Percentiles rank a stretch among this genome's conserved stretches.
Conservation (phyloP, 1,139 yeast genomes). For the Geotrichum cucujoidarum region DNA sequence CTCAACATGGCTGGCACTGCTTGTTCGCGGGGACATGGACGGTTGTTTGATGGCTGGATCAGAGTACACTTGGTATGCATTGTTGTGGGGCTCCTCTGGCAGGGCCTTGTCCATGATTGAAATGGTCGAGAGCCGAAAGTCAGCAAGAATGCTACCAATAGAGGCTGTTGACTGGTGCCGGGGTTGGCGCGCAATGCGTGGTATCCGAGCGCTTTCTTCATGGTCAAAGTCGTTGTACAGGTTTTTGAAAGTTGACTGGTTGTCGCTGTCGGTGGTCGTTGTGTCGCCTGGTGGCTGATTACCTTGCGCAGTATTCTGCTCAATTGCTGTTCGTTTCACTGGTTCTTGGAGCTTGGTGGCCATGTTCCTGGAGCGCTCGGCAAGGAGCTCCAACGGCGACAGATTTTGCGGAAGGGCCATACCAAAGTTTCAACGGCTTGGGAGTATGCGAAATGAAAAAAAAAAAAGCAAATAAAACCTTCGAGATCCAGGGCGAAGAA, state of each 20-base stretch:
- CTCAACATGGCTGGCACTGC: not conserved
- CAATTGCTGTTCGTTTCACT: not conserved
- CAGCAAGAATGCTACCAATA: slow-evolving; percentile 28
- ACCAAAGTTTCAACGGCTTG: not conserved
- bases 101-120: slow-evolving; percentile 17
- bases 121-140: slow-evolving; percentile 29
- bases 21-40: not conserved
- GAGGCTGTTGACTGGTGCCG: slow-evolving; percentile 11
- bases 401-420: slow-evolving; percentile 16
- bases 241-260: not conserved
- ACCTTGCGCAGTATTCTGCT: not conserved
- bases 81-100: not conserved
- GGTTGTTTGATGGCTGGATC: not conserved
- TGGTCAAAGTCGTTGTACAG: not conserved
- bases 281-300: not conserved
- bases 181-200: too few relatives aligned
- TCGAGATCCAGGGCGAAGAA: not conserved
- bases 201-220: not conserved
- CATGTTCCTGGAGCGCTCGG: slow-evolving; percentile 29
- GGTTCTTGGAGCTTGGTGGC: slow-evolving; percentile 24
- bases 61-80: not conserved
- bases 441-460: not conserved
- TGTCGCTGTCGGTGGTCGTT: not conserved
- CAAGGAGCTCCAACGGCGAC: slow-evolving; percentile 32
- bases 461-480: not conserved